Conservation (phyloP, 2,329 filamentous ascomycete species). For the Dothistroma septosporum region DNA sequence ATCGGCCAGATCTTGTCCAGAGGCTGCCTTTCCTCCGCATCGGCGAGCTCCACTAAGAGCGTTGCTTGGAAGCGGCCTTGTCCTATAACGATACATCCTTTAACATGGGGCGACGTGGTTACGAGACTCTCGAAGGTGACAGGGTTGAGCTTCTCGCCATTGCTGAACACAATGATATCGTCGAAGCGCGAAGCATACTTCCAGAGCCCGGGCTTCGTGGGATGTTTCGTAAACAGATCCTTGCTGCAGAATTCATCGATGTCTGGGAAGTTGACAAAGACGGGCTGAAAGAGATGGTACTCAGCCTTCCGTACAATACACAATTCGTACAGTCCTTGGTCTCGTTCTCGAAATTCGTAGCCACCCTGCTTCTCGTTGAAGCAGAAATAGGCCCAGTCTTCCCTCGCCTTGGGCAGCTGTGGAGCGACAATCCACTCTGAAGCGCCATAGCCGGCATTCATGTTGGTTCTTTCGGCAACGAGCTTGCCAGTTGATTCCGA, state of each 20-base stretch:
- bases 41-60: too few species aligned
- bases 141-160: constrained; percentile 25
- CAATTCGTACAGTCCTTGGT: constrained; percentile 33
- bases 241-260: constrained; percentile 25
- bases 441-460: not conserved
- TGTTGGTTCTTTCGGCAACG: not conserved
- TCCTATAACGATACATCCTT: constrained; percentile 31
- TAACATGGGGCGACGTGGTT: constrained; percentile 22
- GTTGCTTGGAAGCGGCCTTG: constrained; percentile 27
- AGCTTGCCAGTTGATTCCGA: not conserved
- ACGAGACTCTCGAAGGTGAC: constrained; percentile 9
- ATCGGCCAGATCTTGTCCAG: constrained; percentile 12
- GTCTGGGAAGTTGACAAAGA: constrained; percentile 32
- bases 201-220: constrained; percentile 22
- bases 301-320: constrained; percentile 31
- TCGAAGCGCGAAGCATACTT: constrained; percentile 21
- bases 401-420: not conserved
- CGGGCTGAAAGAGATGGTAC: constrained; percentile 17
- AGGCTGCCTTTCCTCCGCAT: constrained; percentile 26
- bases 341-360: constrained; percentile 5
- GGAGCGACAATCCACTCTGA: constrained; percentile 2
- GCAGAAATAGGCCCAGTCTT: constrained; percentile 11
- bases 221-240: constrained; percentile 24
- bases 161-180: constrained; percentile 26
- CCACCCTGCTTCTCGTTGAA: constrained; percentile 7